phyloP scores from a whole-genome alignment of 2,329 filamentous ascomycete species.

The Calonectria hawksworthii region DNA sequence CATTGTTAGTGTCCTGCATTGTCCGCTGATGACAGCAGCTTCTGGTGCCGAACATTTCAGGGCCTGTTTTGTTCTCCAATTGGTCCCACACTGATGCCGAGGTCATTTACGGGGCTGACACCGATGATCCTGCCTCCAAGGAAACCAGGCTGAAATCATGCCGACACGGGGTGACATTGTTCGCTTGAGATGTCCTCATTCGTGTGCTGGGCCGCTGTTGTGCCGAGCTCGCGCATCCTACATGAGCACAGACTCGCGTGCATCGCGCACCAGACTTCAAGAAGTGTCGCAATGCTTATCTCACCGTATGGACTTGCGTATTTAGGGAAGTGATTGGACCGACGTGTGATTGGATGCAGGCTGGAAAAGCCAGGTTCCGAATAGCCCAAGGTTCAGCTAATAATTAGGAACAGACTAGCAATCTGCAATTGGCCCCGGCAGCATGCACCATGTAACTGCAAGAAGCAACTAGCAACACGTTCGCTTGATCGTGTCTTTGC shows the following conservation, averaged over 20 bases:
- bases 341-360: neutral
- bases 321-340: neutral
- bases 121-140: neutral
- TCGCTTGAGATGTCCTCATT: neutral
- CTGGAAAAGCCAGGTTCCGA: neutral
- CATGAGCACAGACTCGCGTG: neutral
- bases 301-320: no score
- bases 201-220: neutral
- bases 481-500: neutral
- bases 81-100: neutral
- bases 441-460: neutral
- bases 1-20: neutral
- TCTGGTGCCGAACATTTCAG: neutral
- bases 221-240: neutral
- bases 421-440: neutral
- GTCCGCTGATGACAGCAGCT: neutral
- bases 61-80: neutral
- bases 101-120: neutral
- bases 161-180: neutral
- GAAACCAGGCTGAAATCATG: neutral
- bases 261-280: neutral
- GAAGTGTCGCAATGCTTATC: neutral
- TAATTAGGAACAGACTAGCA: neutral
- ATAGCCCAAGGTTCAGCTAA: neutral
- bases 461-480: neutral